Evolutionary conservation across 768 basidiomycete genomes (phyloP), one percentile per base, ranked within the genome.

Genomic region (Lentinula lateritia): DNA sequence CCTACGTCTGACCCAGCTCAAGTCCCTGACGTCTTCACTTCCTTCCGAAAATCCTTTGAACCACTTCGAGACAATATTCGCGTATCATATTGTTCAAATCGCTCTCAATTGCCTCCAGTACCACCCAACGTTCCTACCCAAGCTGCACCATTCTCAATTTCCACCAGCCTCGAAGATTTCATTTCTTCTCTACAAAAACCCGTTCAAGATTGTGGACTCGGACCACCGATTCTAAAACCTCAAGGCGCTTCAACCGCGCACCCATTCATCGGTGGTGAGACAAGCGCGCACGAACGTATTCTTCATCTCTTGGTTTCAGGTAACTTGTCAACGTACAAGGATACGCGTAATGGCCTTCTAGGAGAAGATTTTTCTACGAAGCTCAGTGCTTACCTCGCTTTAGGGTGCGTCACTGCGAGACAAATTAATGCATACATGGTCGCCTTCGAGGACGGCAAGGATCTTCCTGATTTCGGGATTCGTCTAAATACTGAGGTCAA

Each of bases 281-380:
- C 60, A 56, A 32, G 61, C 18, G 42, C 66, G 13, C 64, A 55
- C 1, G 50, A 60, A 2, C 45, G 64, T 28, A 32, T 65, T 6
- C 12, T 52, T 6, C 64, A 69, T 35, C 60, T 63, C 46, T 18
- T 65, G 18, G 41, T 36, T 9, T 63, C 62, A 2, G 53, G 62
- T 35, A 41, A 53, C 8, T 52, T 59, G 32, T 61, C 61, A 3
- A 35, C 53, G 13, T 65, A 65, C 60, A 63, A 63, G 41, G 61
- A 63, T n/a, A 65, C 64, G 3, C 63, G 64, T 2, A 65, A 65
- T 41, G 64, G 73, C 0, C 58, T 80, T 28, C 58, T 76, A 8
- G 78, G 78, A 0, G 69, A 72, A 57, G 74, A 70, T 12, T 77
- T 74, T 66, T 74, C 72, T 50, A 77, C 77, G 42, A 78, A 80